These are phyloP conservation scores for Apiospora sp. DNA, from an alignment of 2,329 filamentous ascomycete species.

Conservation along the genomic window DNA sequence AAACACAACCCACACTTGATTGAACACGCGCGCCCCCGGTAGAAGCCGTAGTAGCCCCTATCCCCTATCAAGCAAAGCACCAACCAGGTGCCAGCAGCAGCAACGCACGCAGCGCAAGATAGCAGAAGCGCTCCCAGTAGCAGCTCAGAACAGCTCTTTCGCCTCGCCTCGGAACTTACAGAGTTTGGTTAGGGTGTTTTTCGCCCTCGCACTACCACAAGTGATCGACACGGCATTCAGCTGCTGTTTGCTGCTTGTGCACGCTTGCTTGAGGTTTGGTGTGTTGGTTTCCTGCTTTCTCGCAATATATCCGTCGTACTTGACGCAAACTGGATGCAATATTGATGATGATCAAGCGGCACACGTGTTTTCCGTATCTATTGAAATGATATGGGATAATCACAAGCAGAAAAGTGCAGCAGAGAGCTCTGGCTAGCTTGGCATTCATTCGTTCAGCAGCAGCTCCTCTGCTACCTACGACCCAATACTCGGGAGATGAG, in stretches of 20 bases:
- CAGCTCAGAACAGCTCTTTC: no score
- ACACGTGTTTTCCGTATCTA: neutral
- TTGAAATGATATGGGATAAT: conserved; percentile 9
- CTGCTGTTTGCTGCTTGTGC: neutral
- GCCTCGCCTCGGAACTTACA: conserved; percentile 3
- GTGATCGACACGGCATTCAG: conserved; percentile 19
- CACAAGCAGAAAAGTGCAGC: neutral
- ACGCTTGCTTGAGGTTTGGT: neutral
- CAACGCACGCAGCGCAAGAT: neutral
- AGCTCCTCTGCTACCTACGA: neutral
- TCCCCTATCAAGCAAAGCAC: neutral
- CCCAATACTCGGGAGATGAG: conserved; percentile 13
- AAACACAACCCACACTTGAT: neutral
- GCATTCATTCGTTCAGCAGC: neutral
- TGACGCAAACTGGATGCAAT: conserved; percentile 11
- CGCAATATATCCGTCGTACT: neutral
- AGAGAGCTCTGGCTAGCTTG: neutral
- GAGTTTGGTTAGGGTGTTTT: neutral
- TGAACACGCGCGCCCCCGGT: no score
- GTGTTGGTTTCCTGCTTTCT: neutral
- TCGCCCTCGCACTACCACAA: neutral
- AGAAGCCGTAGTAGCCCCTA: neutral
- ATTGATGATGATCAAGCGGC: neutral
- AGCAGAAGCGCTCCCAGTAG: neutral
- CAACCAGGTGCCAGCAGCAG: no score